phyloP scores from a whole-genome alignment of 768 basidiomycete species.

The Tricholoma furcatifolium region DNA sequence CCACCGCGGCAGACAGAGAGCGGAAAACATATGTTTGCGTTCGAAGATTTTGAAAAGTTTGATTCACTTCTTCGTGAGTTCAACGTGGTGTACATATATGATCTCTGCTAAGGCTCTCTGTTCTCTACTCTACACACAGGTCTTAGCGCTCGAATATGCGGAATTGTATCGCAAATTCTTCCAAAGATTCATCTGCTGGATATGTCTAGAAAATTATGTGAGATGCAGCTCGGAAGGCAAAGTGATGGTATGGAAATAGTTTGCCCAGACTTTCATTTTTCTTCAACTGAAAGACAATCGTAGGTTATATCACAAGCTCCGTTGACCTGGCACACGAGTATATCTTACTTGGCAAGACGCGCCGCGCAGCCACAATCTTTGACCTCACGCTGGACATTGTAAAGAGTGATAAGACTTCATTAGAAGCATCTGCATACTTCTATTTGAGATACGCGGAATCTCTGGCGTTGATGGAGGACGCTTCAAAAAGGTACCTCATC shows the following conservation, averaged over 20 bases:
- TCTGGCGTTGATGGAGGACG: conserved; percentile 58
- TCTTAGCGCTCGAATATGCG: conserved; percentile 59
- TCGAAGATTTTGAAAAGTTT: conserved; percentile 43
- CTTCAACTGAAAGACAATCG: neutral
- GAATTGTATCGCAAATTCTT: conserved; percentile 64
- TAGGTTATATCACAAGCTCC: conserved; percentile 65
- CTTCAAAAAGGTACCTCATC: conserved; percentile 50
- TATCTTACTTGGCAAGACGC: conserved; percentile 69
- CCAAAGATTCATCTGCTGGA: conserved; percentile 69
- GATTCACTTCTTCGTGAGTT: conserved; percentile 54
- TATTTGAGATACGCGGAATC: conserved; percentile 67
- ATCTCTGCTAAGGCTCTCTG: neutral
- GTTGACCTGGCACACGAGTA: conserved; percentile 80
- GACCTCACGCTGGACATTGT: conserved; percentile 49
- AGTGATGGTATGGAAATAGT: conserved; percentile 44
- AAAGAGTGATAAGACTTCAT: conserved; percentile 42
- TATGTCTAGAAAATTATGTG: conserved; percentile 58
- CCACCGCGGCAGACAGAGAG: conserved; percentile 25
- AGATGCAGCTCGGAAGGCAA: conserved; percentile 38
- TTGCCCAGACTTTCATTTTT: neutral
- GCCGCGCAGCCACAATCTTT: conserved; percentile 67
- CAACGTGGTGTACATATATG: neutral
- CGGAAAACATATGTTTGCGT: conserved; percentile 13
- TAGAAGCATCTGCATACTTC: conserved; percentile 52
- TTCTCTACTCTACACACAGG: conserved; percentile 41